phyloP scores from a whole-genome alignment of 441 rosid genomes.

The Geranium incanum region DNA sequence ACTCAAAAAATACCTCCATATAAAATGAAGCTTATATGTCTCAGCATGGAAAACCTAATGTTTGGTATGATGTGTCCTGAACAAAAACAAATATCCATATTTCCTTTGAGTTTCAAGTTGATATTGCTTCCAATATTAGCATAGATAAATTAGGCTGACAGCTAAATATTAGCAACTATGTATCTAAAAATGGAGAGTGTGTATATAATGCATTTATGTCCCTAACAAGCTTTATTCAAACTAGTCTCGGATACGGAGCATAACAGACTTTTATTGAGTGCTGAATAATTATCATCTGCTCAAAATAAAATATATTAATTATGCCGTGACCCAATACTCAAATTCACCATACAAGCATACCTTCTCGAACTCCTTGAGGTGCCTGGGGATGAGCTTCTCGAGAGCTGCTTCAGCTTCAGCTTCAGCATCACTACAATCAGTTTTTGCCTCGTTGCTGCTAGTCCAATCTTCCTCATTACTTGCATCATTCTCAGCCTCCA shows the following conservation, averaged over 20 bases:
- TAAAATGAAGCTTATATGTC: neutral
- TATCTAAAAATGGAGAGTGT: neutral
- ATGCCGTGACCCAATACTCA: neutral
- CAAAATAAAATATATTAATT: neutral
- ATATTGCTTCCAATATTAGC: neutral
- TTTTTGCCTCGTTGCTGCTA: constrained; percentile 52
- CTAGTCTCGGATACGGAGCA: neutral
- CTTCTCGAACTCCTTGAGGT: constrained; percentile 69
- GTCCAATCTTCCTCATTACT: constrained; percentile 66
- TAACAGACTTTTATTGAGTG: neutral
- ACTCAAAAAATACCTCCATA: neutral
- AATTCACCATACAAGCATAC: constrained; percentile 27
- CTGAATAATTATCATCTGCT: neutral
- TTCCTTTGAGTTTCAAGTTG: neutral
- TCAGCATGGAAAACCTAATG: neutral
- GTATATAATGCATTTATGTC: neutral
- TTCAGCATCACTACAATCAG: constrained; percentile 65
- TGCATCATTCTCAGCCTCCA: constrained; percentile 70
- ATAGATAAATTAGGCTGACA: neutral
- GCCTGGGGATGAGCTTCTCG: constrained; percentile 60
- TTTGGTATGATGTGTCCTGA: neutral
- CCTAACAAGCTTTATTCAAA: neutral
- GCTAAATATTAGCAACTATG: neutral
- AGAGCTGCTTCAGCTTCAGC: constrained; percentile 72
- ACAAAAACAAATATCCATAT: neutral